phyloP scores from a whole-genome alignment of 331 rosid species.

The Arachis monticola region DNA sequence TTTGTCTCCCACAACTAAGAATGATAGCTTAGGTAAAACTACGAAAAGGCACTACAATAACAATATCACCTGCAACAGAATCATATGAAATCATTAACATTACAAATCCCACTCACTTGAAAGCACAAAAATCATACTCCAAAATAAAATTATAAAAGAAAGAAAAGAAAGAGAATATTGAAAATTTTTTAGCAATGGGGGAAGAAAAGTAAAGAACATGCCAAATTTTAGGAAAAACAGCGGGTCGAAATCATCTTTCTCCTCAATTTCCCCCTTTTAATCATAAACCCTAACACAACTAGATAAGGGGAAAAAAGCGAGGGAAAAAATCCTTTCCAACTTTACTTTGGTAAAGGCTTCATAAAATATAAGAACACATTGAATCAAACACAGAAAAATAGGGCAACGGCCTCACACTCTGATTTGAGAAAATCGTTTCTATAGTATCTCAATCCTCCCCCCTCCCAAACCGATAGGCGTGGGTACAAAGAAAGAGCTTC shows the following conservation, averaged over 20 bases:
- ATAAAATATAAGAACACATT: no score
- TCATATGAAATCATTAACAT: conserved; percentile 28
- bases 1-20: conserved; percentile 14
- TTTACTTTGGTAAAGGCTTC: background rate
- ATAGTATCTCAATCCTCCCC: no score
- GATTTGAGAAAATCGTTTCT: background rate
- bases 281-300: background rate
- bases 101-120: background rate
- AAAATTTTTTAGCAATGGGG: no score
- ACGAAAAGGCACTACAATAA: conserved; percentile 9
- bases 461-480: background rate
- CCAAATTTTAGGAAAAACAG: no score
- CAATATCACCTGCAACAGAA: conserved; percentile 35
- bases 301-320: background rate
- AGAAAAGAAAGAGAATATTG: background rate
- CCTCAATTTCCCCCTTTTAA: no score
- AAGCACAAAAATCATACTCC: conserved; percentile 3
- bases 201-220: no score
- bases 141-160: background rate
- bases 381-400: no score
- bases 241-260: no score
- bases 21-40: background rate
- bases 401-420: no score
- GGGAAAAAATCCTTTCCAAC: background rate
- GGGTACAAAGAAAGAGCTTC: background rate